Evolutionary conservation across 805 yeast genomes (phyloP).

Genomic region (Clavispora fructus): DNA sequence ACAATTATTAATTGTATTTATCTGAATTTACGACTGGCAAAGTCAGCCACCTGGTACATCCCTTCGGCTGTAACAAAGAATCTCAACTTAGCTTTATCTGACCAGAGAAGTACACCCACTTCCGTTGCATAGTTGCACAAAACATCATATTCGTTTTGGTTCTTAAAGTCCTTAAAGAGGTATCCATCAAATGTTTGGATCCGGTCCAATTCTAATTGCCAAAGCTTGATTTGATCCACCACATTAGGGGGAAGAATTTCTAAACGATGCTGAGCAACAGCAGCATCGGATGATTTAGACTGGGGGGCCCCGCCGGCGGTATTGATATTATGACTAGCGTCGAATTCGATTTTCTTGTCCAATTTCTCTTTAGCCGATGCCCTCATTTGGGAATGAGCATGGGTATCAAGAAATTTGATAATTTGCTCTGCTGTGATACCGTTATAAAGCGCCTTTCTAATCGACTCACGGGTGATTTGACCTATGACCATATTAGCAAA

Average conservation of each 20-base stretch:
- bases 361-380: conserved; percentile 64
- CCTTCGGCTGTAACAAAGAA: conserved; percentile 90
- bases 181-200: conserved; percentile 84
- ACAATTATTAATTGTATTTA: conserved; percentile 1
- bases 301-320: conserved; percentile 40
- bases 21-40: conserved; percentile 57
- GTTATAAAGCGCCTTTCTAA: conserved; percentile 72
- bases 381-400: conserved; percentile 91
- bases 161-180: conserved; percentile 79
- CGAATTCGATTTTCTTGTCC: conserved; percentile 63
- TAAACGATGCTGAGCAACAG: conserved; percentile 43
- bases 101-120: conserved; percentile 89
- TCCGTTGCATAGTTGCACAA: conserved; percentile 78
- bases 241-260: conserved; percentile 89
- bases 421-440: conserved; percentile 97
- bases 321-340: conserved; percentile 44
- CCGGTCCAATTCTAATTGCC: conserved; percentile 96
- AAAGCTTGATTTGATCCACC: conserved; percentile 89
- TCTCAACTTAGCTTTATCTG: conserved; percentile 58
- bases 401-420: conserved; percentile 79
- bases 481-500: conserved; percentile 93
- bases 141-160: conserved; percentile 67
- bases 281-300: conserved; percentile 20
- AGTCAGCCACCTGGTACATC: conserved; percentile 83
- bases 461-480: conserved; percentile 85